phyloP scores from a whole-genome alignment of 1,139 yeast species.

The Saccharomyces hybrid region DNA sequence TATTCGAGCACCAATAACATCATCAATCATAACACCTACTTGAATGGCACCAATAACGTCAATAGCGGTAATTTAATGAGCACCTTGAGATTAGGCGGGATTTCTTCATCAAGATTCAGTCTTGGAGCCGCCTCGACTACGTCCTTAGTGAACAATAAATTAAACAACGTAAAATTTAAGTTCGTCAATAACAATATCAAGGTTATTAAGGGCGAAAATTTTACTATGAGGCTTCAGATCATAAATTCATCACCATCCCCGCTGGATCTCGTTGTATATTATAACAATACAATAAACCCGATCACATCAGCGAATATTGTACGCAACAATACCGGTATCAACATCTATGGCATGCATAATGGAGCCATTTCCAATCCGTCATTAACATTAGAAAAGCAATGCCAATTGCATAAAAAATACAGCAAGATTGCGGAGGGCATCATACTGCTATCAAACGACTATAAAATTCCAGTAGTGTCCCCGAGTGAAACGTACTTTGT shows the following conservation, averaged over 20 bases:
- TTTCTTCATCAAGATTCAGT: constrained; percentile 10
- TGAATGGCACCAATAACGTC: background rate
- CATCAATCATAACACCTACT: background rate
- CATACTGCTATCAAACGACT: constrained; percentile 30
- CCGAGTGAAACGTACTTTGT: constrained; percentile 27
- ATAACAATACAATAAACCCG: constrained; percentile 17
- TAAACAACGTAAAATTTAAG: constrained; percentile 23
- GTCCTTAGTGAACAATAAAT: constrained; percentile 19
- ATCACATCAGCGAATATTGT: constrained; percentile 2
- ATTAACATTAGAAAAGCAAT: constrained; percentile 17
- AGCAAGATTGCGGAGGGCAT: constrained; percentile 26
- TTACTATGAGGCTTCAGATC: constrained; percentile 25
- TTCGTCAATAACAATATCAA: constrained; percentile 19
- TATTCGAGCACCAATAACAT: background rate
- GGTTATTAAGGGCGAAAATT: constrained; percentile 20
- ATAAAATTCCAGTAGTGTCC: constrained; percentile 26
- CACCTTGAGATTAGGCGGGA: background rate
- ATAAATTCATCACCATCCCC: constrained; percentile 22
- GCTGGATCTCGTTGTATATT: constrained; percentile 25
- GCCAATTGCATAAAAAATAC: constrained; percentile 17
- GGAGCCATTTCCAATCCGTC: background rate
- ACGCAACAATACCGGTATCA: background rate
- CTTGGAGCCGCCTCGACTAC: constrained; percentile 12
- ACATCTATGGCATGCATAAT: background rate
- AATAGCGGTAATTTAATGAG: background rate